Percentiles rank a stretch among this genome's conserved stretches.
These are phyloP conservation scores for Xerocomus spinulosus DNA, from an alignment of 768 basidiomycete species.

Conservation along the genomic window DNA sequence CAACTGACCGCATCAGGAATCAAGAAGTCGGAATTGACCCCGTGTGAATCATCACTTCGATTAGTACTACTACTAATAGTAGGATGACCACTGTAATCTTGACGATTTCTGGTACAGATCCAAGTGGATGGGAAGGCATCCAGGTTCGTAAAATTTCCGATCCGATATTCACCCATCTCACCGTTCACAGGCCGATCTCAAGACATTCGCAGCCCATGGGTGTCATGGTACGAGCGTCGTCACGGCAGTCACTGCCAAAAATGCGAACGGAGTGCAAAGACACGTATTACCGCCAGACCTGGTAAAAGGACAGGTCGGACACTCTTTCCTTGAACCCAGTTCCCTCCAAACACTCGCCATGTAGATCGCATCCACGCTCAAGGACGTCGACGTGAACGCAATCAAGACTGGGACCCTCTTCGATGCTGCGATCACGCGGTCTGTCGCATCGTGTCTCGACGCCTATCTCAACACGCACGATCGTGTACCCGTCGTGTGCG, in stretches of 20 bases:
- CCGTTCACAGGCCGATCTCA: not conserved
- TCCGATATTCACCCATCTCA: not conserved
- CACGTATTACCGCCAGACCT: not conserved
- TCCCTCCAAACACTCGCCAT: not conserved
- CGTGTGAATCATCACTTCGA: too few relatives aligned
- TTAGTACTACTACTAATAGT: too few relatives aligned
- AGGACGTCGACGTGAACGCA: not conserved
- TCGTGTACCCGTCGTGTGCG: not conserved
- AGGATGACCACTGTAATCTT: not conserved
- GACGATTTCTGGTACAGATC: not conserved
- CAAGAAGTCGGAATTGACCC: too few relatives aligned
- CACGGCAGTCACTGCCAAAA: not conserved
- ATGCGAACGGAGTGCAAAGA: not conserved
- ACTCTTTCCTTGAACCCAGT: not conserved
- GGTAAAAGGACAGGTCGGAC: not conserved
- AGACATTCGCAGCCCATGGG: not conserved
- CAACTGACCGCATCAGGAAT: too few relatives aligned
- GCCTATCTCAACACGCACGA: not conserved
- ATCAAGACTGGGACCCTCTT: not conserved
- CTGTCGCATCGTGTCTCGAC: not conserved
- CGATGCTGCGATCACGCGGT: not conserved
- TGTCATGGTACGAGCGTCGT: not conserved
- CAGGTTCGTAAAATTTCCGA: not conserved
- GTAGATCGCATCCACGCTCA: not conserved
- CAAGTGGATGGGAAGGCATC: not conserved